Base-by-base conservation (phyloP, 352 stramenopile species). In the Pythium phragmitis region DNA sequence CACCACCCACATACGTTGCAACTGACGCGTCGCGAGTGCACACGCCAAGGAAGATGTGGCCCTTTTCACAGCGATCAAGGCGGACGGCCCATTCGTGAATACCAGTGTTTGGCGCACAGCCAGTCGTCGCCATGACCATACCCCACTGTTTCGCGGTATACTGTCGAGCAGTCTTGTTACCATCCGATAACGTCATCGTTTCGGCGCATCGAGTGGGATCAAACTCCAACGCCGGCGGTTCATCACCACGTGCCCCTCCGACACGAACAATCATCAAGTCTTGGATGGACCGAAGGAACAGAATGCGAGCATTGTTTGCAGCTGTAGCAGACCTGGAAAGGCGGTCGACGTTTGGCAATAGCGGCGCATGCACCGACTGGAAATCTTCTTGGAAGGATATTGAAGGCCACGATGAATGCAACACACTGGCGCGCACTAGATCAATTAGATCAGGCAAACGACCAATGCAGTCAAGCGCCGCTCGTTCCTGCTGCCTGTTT, bases 91-190 rank as follows among this genome's bases (percentile, higher is more conserved):
- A 96, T 54, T 96, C 85, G 63, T 96, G 85, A 60, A 92, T 87
- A 26, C 88, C 86, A 16, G 82, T 90, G 56, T 94, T 96, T 26
- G 85, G 85, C 50, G 88, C 77, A 46, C 83, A 96, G 14, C 80
- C 87, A 7, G 85, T 92, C 6, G 84, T 94, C 39, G 87, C 78
- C 75, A 96, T 93, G 13, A 94, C 87, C 85, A 95, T 96, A 47
- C 88, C 88, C 88, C 88, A 96, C 43, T 96, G 87, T 45, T 96
- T 96, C 14, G 88, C 87, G 4, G 88, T 94, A 63, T 96, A 93
- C 71, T 96, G 88, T 52, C 91, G 93, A 21, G 87, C 88, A 14
- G 85, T 96, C 60, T 85, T 79, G 57, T 89, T 92, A 28, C 77
- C 75, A 60, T 96, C 86, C 2, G 82, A 90, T 19, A 96, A 66